Evolutionary conservation across 2,329 filamentous ascomycete species (phyloP).

Genomic region (Sordariomycetes sp.): DNA sequence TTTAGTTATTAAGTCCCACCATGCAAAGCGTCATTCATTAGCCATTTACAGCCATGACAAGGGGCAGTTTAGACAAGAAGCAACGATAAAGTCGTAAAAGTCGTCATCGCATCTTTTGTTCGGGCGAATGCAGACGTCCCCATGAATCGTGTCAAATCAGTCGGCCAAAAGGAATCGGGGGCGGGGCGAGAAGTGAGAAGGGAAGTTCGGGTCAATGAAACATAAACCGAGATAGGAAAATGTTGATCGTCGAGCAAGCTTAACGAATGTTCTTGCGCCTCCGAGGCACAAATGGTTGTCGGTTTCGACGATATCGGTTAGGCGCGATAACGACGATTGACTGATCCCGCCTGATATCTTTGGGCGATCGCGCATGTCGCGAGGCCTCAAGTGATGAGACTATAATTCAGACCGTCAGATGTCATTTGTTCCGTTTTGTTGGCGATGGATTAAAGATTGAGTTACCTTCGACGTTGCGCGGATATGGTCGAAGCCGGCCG

Average conservation of each 20-base stretch:
- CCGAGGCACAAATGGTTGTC: not conserved
- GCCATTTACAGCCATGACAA: conserved; percentile 13
- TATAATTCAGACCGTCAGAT: conserved; percentile 6
- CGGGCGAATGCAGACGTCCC: not conserved
- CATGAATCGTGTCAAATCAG: not conserved
- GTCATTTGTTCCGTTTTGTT: conserved; percentile 3
- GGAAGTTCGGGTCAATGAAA: not conserved
- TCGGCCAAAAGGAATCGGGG: not conserved
- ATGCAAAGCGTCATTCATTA: conserved; percentile 31
- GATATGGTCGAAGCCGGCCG: conserved; percentile 31
- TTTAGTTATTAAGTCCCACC: conserved; percentile 18
- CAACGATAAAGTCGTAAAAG: conserved; percentile 7
- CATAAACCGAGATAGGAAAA: not conserved
- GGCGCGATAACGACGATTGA: not conserved
- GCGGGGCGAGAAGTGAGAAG: not conserved
- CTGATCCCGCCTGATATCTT: not conserved
- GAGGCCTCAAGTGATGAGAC: conserved; percentile 4
- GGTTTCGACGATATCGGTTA: not conserved
- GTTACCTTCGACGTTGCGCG: conserved; percentile 24
- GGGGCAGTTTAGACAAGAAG: conserved; percentile 7
- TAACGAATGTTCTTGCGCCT: conserved; percentile 3
- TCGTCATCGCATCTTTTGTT: conserved; percentile 8
- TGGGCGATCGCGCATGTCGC: not conserved
- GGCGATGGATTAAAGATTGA: not conserved
- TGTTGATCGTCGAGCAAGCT: not conserved